These are phyloP conservation scores for Talaromyces sp. DNA, from an alignment of 2,329 filamentous ascomycete species.

Conservation along the genomic window DNA sequence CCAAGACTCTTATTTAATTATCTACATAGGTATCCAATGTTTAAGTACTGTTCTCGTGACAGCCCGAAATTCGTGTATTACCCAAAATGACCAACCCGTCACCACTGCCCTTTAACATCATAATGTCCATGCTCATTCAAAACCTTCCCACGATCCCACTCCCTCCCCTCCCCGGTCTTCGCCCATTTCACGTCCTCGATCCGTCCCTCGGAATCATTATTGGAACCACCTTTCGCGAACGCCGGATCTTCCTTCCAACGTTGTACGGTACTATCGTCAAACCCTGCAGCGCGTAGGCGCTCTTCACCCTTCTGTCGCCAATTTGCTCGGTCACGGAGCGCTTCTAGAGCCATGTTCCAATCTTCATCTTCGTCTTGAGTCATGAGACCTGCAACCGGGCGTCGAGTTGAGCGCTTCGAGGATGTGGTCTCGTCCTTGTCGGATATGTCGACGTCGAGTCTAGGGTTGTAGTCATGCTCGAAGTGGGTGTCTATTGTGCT, in stretches of 20 bases:
- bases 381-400: conserved; percentile 41
- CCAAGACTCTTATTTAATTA: too few relatives aligned
- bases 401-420: conserved; percentile 51
- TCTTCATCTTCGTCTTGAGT: conserved; percentile 62
- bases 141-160: conserved; percentile 65
- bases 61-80: neutral
- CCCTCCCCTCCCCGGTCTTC: conserved; percentile 63
- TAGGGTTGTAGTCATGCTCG: conserved; percentile 60
- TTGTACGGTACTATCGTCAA: conserved; percentile 69
- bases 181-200: conserved; percentile 71
- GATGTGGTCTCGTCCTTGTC: conserved; percentile 53
- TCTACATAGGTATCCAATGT: too few relatives aligned
- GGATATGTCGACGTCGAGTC: conserved; percentile 39
- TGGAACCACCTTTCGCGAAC: conserved; percentile 43
- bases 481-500: conserved; percentile 80
- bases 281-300: conserved; percentile 71
- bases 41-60: too few relatives aligned
- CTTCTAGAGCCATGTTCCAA: conserved; percentile 78
- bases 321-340: conserved; percentile 72
- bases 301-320: conserved; percentile 74
- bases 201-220: conserved; percentile 43
- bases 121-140: conserved; percentile 55
- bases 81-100: conserved; percentile 5
- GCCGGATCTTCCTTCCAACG: conserved; percentile 65
- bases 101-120: conserved; percentile 50